A percentile compares a stretch with the other conserved stretches of the same genome.
phyloP scores from a whole-genome alignment of 1,139 yeast genomes.

The Candida tunisiensis region DNA sequence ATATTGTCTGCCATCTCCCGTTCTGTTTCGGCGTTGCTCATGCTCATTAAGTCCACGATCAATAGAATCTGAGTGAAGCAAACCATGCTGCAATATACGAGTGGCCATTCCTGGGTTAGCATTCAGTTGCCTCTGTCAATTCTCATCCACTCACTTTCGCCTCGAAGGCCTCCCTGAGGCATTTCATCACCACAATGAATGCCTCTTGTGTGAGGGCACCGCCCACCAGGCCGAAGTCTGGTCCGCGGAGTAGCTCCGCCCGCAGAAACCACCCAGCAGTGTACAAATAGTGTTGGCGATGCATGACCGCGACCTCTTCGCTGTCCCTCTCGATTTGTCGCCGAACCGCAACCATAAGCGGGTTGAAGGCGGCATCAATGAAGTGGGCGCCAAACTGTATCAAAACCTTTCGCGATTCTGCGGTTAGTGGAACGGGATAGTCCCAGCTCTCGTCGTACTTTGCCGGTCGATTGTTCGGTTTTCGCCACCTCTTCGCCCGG shows the following conservation, averaged over 20 bases:
- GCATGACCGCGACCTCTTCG: slow-evolving; percentile 15
- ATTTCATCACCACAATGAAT: slow-evolving; percentile 40
- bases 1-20: slow-evolving; percentile 32
- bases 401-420: slow-evolving; percentile 21
- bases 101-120: too few species aligned
- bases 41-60: slow-evolving; percentile 35
- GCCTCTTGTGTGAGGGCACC: slow-evolving; percentile 50
- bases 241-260: slow-evolving; percentile 12
- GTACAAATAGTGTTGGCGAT: slow-evolving; percentile 36
- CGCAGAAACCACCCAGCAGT: slow-evolving; percentile 57
- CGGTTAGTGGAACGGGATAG: slow-evolving; percentile 14
- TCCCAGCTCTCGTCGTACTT: slow-evolving; percentile 12
- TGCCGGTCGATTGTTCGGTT: slow-evolving; percentile 10
- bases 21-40: slow-evolving; percentile 21
- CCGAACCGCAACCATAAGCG: slow-evolving; percentile 36
- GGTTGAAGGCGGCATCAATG: slow-evolving; percentile 62
- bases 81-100: slow-evolving; percentile 50
- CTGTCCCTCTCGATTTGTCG: slow-evolving; percentile 31
- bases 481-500: slow-evolving; percentile 48
- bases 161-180: slow-evolving; percentile 36
- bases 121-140: too few species aligned
- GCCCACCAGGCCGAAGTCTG: slow-evolving; percentile 48
- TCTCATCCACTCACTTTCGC: slow-evolving; percentile 18
- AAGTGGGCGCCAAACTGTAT: slow-evolving; percentile 38
- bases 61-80: slow-evolving; percentile 50